A percentile compares a stretch with the other conserved stretches of the same genome.
Evolutionary conservation across 768 basidiomycete genomes (phyloP).

Genomic region (Lentinus tigrinus): DNA sequence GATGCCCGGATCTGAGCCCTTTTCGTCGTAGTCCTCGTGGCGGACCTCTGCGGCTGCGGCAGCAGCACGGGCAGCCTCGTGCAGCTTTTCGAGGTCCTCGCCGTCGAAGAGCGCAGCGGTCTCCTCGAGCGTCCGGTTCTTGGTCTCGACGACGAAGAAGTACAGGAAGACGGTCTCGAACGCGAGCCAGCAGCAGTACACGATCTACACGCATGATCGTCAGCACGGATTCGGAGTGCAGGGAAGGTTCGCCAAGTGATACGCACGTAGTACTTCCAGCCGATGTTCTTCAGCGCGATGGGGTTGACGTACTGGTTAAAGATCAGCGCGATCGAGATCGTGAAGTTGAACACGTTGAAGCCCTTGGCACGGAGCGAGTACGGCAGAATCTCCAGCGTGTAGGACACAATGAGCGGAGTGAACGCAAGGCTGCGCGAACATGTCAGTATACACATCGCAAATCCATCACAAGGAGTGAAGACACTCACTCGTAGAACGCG

Average conservation of each 20-base stretch:
- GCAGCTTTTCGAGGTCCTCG: constrained; percentile 39
- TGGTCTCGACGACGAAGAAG: constrained; percentile 72
- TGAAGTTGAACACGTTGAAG: constrained; percentile 78
- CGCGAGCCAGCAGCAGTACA: constrained; percentile 70
- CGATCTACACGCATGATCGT: constrained; percentile 38
- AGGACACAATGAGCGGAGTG: constrained; percentile 82
- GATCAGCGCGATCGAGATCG: constrained; percentile 75
- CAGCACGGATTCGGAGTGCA: no score
- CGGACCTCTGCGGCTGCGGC: constrained; percentile 10
- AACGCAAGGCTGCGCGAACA: constrained; percentile 56
- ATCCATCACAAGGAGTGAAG: neutral
- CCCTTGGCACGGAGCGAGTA: constrained; percentile 84
- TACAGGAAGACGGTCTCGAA: constrained; percentile 66
- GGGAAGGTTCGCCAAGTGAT: neutral
- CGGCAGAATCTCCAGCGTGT: constrained; percentile 88
- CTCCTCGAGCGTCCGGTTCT: constrained; percentile 73
- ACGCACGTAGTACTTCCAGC: constrained; percentile 77
- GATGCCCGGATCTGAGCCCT: constrained; percentile 13
- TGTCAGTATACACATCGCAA: neutral
- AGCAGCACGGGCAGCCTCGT: neutral
- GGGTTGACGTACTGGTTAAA: constrained; percentile 92
- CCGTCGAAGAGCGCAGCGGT: constrained; percentile 82
- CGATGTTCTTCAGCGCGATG: constrained; percentile 60
- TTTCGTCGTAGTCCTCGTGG: constrained; percentile 22
- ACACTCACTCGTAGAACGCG: constrained; percentile 66